Evolutionary conservation across 139 green algal species (phyloP).

Genomic region (Chlamydomonas sphaeroides): DNA sequence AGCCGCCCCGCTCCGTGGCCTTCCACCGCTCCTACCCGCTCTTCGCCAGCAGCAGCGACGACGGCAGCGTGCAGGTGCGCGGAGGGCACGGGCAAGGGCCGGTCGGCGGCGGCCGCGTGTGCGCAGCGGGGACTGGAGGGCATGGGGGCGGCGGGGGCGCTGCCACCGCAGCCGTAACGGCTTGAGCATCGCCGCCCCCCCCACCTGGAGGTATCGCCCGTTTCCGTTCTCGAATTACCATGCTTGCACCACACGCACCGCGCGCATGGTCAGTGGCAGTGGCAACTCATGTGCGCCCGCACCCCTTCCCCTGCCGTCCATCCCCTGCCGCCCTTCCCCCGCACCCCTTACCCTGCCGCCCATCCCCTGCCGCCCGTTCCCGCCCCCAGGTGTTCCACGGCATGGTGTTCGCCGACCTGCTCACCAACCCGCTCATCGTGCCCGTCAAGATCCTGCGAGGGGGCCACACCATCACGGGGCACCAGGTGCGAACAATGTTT

Average conservation of each 20-base stretch:
- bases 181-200: too few relatives aligned
- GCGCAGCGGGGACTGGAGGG: too few relatives aligned
- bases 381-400: conserved; percentile 93
- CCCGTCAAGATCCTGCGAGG: conserved; percentile 81
- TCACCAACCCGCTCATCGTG: conserved; percentile 97
- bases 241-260: too few relatives aligned
- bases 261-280: too few relatives aligned
- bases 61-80: conserved; percentile 84
- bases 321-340: conserved; percentile 70
- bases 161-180: too few relatives aligned
- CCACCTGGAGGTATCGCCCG: too few relatives aligned
- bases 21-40: conserved; percentile 94
- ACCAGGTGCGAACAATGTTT: too few relatives aligned
- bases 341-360: conserved; percentile 64
- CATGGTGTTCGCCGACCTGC: conserved; percentile 94
- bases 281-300: background rate
- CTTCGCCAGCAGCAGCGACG: conserved; percentile 69
- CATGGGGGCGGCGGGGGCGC: too few relatives aligned
- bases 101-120: too few relatives aligned
- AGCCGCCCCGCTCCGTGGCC: conserved; percentile 74
- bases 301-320: conserved; percentile 73
- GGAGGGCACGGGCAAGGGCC: background rate
- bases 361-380: conserved; percentile 86
- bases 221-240: too few relatives aligned
- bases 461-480: conserved; percentile 56